These are phyloP conservation scores for Torulaspora globosa DNA, from an alignment of 1,139 yeast genomes.

Conservation along the genomic window DNA sequence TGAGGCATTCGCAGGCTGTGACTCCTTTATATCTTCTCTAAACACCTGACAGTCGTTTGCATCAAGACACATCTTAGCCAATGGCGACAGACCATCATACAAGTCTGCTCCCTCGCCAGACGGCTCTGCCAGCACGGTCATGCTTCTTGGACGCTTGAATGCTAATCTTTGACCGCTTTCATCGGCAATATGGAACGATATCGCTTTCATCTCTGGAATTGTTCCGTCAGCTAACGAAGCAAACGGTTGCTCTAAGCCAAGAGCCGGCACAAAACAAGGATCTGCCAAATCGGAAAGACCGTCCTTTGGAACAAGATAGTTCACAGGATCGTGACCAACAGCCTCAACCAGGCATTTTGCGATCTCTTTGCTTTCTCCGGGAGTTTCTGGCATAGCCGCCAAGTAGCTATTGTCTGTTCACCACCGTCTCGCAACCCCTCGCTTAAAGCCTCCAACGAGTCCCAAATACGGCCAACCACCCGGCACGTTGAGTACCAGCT, in stretches of 20 bases:
- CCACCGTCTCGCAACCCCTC: background rate
- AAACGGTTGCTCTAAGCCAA: slow-evolving; percentile 15
- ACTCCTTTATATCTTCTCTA: slow-evolving; percentile 7
- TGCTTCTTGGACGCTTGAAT: slow-evolving; percentile 23
- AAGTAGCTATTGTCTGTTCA: background rate
- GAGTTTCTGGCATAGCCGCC: slow-evolving; percentile 34
- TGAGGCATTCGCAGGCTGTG: background rate
- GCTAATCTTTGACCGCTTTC: slow-evolving; percentile 8
- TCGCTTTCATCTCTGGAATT: slow-evolving; percentile 7
- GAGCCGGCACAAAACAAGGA: slow-evolving; percentile 15
- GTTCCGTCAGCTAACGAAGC: slow-evolving; percentile 6
- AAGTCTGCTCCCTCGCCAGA: slow-evolving; percentile 6
- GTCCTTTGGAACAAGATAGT: slow-evolving; percentile 32
- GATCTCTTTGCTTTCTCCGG: slow-evolving; percentile 30
- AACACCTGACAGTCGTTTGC: slow-evolving; percentile 7
- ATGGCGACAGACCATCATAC: slow-evolving; percentile 24
- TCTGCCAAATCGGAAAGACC: slow-evolving; percentile 21
- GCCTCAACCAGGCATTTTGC: slow-evolving; percentile 32
- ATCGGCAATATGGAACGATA: slow-evolving; percentile 12
- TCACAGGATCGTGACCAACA: slow-evolving; percentile 30
- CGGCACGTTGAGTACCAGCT: background rate
- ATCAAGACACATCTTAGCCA: slow-evolving; percentile 17
- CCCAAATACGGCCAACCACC: background rate
- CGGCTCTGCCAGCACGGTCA: background rate
- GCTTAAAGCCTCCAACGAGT: background rate